Evolutionary conservation across 2,329 filamentous ascomycete genomes (phyloP).

Genomic region (Ceratocystis harringtonii): DNA sequence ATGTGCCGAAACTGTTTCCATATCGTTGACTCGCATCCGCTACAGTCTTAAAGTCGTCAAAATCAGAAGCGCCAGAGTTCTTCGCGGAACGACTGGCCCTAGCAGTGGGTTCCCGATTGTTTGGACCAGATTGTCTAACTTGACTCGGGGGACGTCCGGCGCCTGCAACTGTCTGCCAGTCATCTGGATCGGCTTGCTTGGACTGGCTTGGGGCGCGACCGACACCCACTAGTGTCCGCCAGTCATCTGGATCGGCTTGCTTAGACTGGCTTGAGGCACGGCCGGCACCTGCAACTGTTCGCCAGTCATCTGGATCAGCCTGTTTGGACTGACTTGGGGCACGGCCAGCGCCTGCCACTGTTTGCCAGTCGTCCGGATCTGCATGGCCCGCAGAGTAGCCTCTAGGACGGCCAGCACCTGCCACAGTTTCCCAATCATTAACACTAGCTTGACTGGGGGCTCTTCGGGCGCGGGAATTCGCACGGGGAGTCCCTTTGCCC

Average conservation of each 20-base stretch:
- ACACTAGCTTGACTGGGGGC: background rate
- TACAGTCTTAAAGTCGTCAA: background rate
- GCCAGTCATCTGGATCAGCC: background rate
- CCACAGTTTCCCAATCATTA: background rate
- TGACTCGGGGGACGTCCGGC: background rate
- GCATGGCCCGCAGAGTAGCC: background rate
- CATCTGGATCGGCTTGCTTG: background rate
- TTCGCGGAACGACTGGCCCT: background rate
- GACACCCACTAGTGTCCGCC: background rate
- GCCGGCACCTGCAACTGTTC: background rate
- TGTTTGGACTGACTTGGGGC: background rate
- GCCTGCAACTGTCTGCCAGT: conserved; percentile 9
- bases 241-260: background rate
- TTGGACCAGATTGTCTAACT: background rate
- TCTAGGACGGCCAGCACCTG: background rate
- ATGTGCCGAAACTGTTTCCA: background rate
- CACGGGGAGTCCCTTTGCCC: background rate
- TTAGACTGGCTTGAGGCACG: background rate
- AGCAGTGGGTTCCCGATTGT: background rate
- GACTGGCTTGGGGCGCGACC: background rate
- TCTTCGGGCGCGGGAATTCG: background rate
- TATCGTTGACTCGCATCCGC: background rate
- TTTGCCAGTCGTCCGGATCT: background rate
- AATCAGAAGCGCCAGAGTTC: background rate
- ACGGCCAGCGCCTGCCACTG: background rate